Evolutionary conservation across 257 asterid genomes (phyloP).

Genomic region (Rauvolfia tetraphylla): DNA sequence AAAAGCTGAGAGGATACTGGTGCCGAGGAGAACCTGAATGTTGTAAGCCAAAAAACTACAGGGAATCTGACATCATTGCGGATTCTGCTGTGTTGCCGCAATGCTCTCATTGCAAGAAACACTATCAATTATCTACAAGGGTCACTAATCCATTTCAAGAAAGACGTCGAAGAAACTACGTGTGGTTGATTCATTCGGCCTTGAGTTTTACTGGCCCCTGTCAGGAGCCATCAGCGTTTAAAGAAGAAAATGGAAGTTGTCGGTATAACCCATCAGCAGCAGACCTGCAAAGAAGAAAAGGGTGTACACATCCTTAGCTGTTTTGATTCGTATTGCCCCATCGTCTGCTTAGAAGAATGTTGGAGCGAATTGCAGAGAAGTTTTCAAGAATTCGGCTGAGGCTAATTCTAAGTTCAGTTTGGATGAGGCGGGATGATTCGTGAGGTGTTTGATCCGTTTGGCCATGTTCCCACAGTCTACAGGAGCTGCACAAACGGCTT

Average conservation of each 20-base stretch:
- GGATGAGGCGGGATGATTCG: no score
- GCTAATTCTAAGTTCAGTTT: no score
- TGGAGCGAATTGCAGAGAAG: not conserved
- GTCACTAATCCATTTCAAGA: not conserved
- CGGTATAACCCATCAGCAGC: not conserved
- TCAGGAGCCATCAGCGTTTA: not conserved
- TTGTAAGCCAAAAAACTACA: not conserved
- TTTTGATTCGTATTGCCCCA: not conserved
- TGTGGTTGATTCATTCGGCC: not conserved
- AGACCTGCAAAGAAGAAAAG: not conserved
- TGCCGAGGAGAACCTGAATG: not conserved
- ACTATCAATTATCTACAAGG: not conserved
- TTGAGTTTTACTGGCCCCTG: not conserved
- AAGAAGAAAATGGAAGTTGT: not conserved
- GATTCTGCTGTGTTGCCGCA: not conserved
- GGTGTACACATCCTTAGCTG: not conserved
- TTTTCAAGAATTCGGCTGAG: not conserved
- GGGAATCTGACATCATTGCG: not conserved
- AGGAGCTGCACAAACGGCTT: no score
- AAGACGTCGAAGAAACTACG: not conserved
- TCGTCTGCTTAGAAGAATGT: not conserved
- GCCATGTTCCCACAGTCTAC: no score
- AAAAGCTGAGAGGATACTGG: not conserved
- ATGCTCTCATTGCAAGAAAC: slow-evolving; percentile 3
- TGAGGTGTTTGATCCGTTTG: no score